A percentile compares a stretch with the other conserved stretches of the same genome.
These are phyloP conservation scores for Fraxinus baroniana DNA, from an alignment of 305 asterid genomes.

Conservation along the genomic window DNA sequence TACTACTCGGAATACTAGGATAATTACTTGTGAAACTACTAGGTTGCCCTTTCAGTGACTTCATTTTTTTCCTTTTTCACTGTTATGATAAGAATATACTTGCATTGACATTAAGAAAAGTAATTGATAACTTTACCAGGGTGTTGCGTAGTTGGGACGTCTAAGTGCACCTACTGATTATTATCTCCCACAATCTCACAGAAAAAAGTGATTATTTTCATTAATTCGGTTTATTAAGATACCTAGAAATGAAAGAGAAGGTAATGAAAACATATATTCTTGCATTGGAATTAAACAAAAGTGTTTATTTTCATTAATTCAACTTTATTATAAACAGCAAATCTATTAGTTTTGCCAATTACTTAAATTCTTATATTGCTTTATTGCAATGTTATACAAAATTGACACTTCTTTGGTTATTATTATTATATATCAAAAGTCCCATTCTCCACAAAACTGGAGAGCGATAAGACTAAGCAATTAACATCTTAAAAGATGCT, in stretches of 20 bases:
- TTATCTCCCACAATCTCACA: background rate
- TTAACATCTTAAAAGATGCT: conserved; percentile 1
- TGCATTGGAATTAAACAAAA: background rate
- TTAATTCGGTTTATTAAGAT: background rate
- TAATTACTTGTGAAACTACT: conserved; percentile 13
- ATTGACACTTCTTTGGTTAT: background rate
- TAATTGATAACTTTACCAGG: background rate
- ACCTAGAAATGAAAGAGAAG: background rate
- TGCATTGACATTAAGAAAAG: background rate
- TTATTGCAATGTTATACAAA: background rate
- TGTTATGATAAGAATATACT: conserved; percentile 18
- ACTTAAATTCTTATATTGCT: background rate
- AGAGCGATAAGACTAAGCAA: background rate
- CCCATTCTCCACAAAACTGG: background rate
- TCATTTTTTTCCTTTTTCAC: background rate
- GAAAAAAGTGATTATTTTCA: background rate
- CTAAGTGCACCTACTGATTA: background rate
- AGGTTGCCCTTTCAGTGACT: conserved; percentile 17
- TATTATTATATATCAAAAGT: background rate
- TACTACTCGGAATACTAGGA: background rate
- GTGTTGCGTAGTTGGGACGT: background rate
- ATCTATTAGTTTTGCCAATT: background rate
- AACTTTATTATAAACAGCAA: background rate
- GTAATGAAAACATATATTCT: background rate
- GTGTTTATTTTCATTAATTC: background rate